These are phyloP conservation scores for Reutealis trisperma DNA, from an alignment of 345 rosid species.

Conservation along the genomic window DNA sequence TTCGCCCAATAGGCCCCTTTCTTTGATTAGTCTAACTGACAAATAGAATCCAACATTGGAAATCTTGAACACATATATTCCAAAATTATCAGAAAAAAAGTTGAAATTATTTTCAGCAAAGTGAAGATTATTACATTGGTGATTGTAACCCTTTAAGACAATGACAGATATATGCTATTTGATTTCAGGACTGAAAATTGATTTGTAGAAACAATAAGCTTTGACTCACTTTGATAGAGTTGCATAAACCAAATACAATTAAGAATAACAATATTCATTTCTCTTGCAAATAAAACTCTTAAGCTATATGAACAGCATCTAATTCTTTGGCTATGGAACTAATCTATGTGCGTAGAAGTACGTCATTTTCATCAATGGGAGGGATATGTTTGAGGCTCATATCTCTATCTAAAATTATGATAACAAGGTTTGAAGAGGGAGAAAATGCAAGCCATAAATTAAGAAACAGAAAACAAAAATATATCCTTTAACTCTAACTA, in stretches of 20 bases:
- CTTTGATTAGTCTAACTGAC: conserved; percentile 8
- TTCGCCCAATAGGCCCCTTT: background rate
- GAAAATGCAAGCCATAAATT: no score
- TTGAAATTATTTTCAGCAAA: conserved; percentile 12
- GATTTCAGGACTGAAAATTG: background rate
- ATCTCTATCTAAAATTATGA: no score
- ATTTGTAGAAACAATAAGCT: no score
- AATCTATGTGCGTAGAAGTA: no score
- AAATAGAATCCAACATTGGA: conserved; percentile 23
- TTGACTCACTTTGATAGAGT: background rate
- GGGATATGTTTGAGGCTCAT: background rate
- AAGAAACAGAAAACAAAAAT: no score
- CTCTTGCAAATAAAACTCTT: conserved; percentile 4
- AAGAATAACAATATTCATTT: background rate
- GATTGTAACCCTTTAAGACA: conserved; percentile 19
- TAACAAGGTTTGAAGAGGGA: no score
- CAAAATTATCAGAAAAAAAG: conserved; percentile 30
- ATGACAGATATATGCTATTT: conserved; percentile 4
- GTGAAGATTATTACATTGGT: conserved; percentile 22
- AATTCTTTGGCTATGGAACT: background rate
- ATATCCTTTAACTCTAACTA: background rate
- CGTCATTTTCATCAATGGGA: no score
- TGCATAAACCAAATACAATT: background rate
- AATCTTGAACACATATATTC: conserved; percentile 39
- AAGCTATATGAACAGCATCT: conserved; percentile 7